phyloP scores from a whole-genome alignment of 768 basidiomycete species.

The Chalciporus piperatus region DNA sequence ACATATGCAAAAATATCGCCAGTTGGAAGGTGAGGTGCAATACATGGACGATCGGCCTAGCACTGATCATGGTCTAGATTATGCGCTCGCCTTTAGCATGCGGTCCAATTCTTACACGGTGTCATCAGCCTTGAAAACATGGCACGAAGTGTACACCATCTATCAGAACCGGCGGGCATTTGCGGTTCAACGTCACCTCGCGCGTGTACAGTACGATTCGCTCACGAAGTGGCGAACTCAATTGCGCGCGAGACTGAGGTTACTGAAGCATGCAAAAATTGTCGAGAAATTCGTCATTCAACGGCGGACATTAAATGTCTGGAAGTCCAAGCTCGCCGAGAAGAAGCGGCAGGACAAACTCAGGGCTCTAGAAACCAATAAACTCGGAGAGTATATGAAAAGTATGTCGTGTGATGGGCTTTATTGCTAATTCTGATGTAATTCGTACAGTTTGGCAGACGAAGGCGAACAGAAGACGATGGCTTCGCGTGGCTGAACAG shows the following conservation, averaged over 20 bases:
- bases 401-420: constrained; percentile 29
- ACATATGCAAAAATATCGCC: constrained; percentile 37
- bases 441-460: constrained; percentile 46
- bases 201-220: constrained; percentile 39
- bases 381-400: constrained; percentile 28
- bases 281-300: constrained; percentile 51
- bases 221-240: constrained; percentile 56
- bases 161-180: constrained; percentile 47
- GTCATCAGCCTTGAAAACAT: constrained; percentile 39
- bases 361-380: constrained; percentile 40
- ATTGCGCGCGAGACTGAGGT: constrained; percentile 47
- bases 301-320: constrained; percentile 45
- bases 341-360: constrained; percentile 45
- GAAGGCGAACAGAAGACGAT: constrained; percentile 36
- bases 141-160: constrained; percentile 42
- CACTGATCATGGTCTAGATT: constrained; percentile 34
- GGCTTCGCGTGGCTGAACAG: constrained; percentile 43
- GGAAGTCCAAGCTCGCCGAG: constrained; percentile 46
- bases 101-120: constrained; percentile 42
- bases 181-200: constrained; percentile 41
- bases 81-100: constrained; percentile 48
- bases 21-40: constrained; percentile 44
- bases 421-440: constrained; percentile 4
- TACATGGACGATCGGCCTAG: neutral
- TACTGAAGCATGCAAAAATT: constrained; percentile 52